Evolutionary conservation across 2,329 filamentous ascomycete genomes (phyloP).

Genomic region (Stemphylium beticola): DNA sequence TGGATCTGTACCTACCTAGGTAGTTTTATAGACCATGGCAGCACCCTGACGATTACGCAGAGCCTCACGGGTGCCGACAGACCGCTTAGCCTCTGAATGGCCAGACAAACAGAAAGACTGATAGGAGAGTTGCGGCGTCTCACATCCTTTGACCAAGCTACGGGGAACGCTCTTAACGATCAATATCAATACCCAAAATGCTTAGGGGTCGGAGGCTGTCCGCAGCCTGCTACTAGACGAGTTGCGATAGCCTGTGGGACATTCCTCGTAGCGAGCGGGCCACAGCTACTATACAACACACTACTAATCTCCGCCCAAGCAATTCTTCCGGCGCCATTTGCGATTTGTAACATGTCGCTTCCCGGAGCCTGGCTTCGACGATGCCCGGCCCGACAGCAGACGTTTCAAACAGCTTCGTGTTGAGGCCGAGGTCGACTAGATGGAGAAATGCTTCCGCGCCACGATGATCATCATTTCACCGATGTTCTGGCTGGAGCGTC

Average conservation of each 20-base stretch:
- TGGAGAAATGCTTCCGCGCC: constrained; percentile 19
- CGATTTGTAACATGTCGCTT: constrained; percentile 18
- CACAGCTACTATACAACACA: constrained; percentile 14
- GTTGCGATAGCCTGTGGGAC: neutral
- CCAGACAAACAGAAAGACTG: constrained; percentile 4
- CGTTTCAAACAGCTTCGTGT: constrained; percentile 4
- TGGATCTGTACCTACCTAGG: neutral
- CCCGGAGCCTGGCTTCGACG: constrained; percentile 9
- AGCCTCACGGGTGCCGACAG: constrained; percentile 31
- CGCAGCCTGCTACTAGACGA: constrained; percentile 4
- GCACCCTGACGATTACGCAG: constrained; percentile 3
- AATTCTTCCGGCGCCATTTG: constrained; percentile 25
- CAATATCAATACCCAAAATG: constrained; percentile 6
- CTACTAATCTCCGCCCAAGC: constrained; percentile 20
- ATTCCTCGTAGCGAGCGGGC: constrained; percentile 19
- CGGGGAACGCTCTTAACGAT: neutral
- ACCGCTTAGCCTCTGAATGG: constrained; percentile 9
- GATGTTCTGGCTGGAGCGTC: neutral
- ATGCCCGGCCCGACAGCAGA: constrained; percentile 14
- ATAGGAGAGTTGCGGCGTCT: constrained; percentile 13
- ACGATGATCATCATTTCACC: constrained; percentile 3
- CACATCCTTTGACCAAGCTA: neutral
- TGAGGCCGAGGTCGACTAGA: constrained; percentile 20
- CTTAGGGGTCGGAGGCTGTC: constrained; percentile 7
- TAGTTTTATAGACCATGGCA: constrained; percentile 9